A percentile compares a stretch with the other conserved stretches of the same genome.
Evolutionary conservation across 768 basidiomycete species (phyloP).

Genomic region (Boletus tylopilopsis): DNA sequence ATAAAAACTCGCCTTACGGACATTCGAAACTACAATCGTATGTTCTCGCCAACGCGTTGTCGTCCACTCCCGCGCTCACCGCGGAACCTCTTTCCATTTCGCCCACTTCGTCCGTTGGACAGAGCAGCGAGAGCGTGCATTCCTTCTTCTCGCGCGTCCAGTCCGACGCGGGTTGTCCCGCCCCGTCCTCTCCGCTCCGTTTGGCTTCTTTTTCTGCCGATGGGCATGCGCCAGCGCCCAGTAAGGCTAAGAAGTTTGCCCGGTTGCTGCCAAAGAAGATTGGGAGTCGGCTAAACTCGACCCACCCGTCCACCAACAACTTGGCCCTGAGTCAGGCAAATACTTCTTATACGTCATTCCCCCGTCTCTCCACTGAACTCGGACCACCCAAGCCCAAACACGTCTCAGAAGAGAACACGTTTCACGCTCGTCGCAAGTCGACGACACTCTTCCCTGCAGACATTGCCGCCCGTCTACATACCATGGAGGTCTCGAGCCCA

Average conservation of each 20-base stretch:
- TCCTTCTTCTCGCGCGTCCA: constrained; percentile 20
- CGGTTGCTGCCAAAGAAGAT: constrained; percentile 32
- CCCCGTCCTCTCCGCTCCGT: constrained; percentile 28
- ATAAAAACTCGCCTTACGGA: constrained; percentile 31
- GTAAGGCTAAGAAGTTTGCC: constrained; percentile 26
- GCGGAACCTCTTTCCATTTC: constrained; percentile 25
- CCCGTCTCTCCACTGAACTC: constrained; percentile 21
- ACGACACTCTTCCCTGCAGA: constrained; percentile 31
- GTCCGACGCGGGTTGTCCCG: constrained; percentile 15
- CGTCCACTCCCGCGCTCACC: constrained; percentile 29
- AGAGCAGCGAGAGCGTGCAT: constrained; percentile 26
- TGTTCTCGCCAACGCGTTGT: constrained; percentile 19
- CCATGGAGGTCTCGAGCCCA: constrained; percentile 31
- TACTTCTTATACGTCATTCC: constrained; percentile 27
- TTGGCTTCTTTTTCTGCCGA: constrained; percentile 25
- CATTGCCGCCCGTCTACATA: constrained; percentile 25
- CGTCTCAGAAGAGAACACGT: constrained; percentile 30
- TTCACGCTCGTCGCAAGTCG: constrained; percentile 35
- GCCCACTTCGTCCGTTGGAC: constrained; percentile 25
- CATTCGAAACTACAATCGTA: constrained; percentile 28
- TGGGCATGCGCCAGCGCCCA: constrained; percentile 13
- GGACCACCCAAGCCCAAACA: constrained; percentile 22
- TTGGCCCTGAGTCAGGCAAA: constrained; percentile 21
- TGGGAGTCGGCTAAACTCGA: constrained; percentile 27
- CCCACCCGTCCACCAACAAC: constrained; percentile 27